Evolutionary conservation across 371 early-diverging fungal species (phyloP).

Genomic region (Rhizopus delemar): DNA sequence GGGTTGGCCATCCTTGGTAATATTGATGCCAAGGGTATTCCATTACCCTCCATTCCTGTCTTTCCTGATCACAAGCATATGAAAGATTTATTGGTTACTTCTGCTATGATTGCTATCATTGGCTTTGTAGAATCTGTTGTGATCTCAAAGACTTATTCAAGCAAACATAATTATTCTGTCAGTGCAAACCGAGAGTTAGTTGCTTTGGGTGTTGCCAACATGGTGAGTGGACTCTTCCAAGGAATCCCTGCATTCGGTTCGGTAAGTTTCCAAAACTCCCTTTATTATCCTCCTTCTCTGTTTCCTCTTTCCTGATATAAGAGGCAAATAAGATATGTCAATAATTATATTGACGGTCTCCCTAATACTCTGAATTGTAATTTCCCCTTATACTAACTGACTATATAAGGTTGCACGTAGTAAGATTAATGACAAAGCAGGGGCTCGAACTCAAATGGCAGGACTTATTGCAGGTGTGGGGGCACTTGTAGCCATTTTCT

Average conservation of each 20-base stretch:
- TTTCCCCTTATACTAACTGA: no score
- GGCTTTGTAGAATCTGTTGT: slow-evolving; percentile 95
- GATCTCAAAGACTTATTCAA: slow-evolving; percentile 89
- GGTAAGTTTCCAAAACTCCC: slow-evolving; percentile 24
- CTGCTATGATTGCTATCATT: slow-evolving; percentile 86
- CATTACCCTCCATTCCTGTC: slow-evolving; percentile 61
- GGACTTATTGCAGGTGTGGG: slow-evolving; percentile 75
- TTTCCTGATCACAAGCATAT: slow-evolving; percentile 60
- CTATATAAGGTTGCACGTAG: slow-evolving; percentile 70
- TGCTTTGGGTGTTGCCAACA: slow-evolving; percentile 85
- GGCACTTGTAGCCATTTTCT: slow-evolving; percentile 76
- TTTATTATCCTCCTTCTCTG: no score
- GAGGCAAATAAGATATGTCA: no score
- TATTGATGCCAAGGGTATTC: slow-evolving; percentile 64
- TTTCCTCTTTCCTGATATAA: no score
- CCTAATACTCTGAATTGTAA: background rate
- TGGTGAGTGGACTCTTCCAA: slow-evolving; percentile 80
- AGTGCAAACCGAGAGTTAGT: slow-evolving; percentile 93
- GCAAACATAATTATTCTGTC: slow-evolving; percentile 83
- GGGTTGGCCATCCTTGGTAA: slow-evolving; percentile 77
- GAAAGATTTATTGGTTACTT: slow-evolving; percentile 56
- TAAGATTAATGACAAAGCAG: slow-evolving; percentile 87
- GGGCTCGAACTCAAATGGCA: slow-evolving; percentile 85
- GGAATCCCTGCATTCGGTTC: slow-evolving; percentile 91
- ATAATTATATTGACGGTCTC: background rate